Percentiles rank a stretch among this genome's conserved stretches.
phyloP scores from a whole-genome alignment of 495 filamentous ascomycete species.

The Pyrenula massariospora region DNA sequence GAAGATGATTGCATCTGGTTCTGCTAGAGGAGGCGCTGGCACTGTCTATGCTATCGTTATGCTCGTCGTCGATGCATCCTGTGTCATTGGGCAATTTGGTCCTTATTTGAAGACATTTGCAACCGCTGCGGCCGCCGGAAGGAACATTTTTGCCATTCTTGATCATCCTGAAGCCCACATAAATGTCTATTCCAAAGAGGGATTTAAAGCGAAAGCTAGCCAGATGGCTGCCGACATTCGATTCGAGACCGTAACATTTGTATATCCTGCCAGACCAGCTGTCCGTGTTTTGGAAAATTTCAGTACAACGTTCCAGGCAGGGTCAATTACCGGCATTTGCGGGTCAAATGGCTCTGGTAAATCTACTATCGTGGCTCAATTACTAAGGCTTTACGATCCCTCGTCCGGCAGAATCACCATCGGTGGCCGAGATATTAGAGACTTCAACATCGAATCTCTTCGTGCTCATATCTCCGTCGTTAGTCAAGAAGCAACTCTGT shows the following conservation, averaged over 20 bases:
- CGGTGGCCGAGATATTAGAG: slow-evolving; percentile 36
- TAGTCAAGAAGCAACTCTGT: slow-evolving; percentile 63
- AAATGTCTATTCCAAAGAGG: neutral
- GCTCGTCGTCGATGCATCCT: slow-evolving; percentile 49
- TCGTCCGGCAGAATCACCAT: slow-evolving; percentile 53
- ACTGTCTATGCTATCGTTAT: slow-evolving; percentile 56
- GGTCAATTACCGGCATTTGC: slow-evolving; percentile 76
- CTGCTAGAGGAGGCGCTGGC: slow-evolving; percentile 33
- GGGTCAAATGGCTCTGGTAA: slow-evolving; percentile 82
- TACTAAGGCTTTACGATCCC: slow-evolving; percentile 53
- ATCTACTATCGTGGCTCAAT: slow-evolving; percentile 67
- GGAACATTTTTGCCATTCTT: slow-evolving; percentile 13
- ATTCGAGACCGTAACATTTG: neutral
- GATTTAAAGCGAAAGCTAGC: neutral
- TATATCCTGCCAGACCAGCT: slow-evolving; percentile 87
- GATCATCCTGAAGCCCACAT: neutral
- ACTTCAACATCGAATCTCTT: slow-evolving; percentile 48
- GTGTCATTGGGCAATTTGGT: slow-evolving; percentile 51
- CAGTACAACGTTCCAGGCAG: slow-evolving; percentile 64
- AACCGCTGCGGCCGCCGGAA: slow-evolving; percentile 40
- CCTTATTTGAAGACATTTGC: slow-evolving; percentile 50
- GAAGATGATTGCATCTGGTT: slow-evolving; percentile 9
- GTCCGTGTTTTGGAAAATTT: slow-evolving; percentile 80
- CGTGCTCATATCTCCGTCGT: slow-evolving; percentile 64
- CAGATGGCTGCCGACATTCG: neutral